Conservation (phyloP, 257 asterid species). For the Eucommia ulmoides region DNA sequence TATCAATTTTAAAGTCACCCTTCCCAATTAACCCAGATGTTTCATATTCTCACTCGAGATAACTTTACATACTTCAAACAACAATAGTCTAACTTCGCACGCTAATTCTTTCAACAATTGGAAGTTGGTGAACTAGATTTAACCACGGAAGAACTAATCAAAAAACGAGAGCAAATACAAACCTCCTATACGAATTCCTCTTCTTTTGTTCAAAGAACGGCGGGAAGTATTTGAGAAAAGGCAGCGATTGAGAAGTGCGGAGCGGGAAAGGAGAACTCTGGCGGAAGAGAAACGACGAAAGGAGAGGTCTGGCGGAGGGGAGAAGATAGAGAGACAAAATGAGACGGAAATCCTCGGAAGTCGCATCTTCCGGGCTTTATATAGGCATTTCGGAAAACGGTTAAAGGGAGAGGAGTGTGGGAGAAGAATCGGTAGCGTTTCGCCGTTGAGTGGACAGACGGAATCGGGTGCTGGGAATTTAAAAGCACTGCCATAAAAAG, state of each 20-base stretch:
- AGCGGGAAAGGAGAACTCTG: slow-evolving; percentile 27
- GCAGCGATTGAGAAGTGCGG: slow-evolving; percentile 10
- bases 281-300: slow-evolving; percentile 15
- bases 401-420: slow-evolving; percentile 5
- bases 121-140: not conserved
- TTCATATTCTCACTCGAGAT: no score
- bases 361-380: slow-evolving; percentile 53
- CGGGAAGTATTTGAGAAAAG: slow-evolving; percentile 16
- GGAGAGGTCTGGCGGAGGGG: slow-evolving; percentile 12
- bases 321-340: slow-evolving; percentile 24
- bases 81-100: not conserved
- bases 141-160: not conserved
- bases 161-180: slow-evolving; percentile 6
- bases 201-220: slow-evolving; percentile 25
- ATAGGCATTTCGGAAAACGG: slow-evolving; percentile 24
- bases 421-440: no score
- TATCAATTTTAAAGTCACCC: no score
- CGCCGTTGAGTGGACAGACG: slow-evolving; percentile 12
- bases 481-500: not conserved
- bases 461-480: slow-evolving; percentile 23
- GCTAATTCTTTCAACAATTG: not conserved
- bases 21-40: no score
- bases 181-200: slow-evolving; percentile 31
- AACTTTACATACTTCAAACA: no score
- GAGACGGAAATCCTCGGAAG: slow-evolving; percentile 43